phyloP scores from a whole-genome alignment of 768 basidiomycete species.

The Tricholoma bakamatsutake region DNA sequence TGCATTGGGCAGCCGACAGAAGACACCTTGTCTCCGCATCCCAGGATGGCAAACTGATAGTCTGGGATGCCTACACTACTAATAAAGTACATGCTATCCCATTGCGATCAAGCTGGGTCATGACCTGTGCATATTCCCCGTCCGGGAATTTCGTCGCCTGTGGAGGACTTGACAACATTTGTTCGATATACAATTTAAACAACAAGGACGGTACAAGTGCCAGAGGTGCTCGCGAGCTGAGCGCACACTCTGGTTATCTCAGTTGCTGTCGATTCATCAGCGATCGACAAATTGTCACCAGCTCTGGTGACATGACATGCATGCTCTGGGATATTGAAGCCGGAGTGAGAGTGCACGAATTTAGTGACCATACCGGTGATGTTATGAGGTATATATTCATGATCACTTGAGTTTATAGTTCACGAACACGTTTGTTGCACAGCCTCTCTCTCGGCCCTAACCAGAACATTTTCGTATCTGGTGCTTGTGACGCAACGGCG shows the following conservation, averaged over 20 bases:
- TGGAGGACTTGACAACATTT: constrained; percentile 98
- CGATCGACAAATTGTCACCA: constrained; percentile 97
- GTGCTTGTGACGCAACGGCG: constrained; percentile 96
- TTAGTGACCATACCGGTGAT: constrained; percentile 98
- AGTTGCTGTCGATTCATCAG: constrained; percentile 98
- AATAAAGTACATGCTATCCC: constrained; percentile 99
- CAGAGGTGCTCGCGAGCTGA: constrained; percentile 90
- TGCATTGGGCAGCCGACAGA: constrained; percentile 98
- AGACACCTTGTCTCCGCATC: constrained; percentile 99
- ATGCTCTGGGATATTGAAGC: constrained; percentile 99
- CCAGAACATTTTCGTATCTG: constrained; percentile 95
- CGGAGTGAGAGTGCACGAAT: constrained; percentile 95
- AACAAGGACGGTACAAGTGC: constrained; percentile 72
- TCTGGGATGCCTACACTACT: constrained; percentile 99
- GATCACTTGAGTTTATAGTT: not conserved
- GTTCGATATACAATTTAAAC: constrained; percentile 94
- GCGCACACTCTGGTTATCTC: constrained; percentile 97
- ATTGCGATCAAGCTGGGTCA: constrained; percentile 97
- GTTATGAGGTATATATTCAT: constrained; percentile 84
- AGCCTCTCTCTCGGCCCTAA: constrained; percentile 94
- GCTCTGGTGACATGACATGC: constrained; percentile 98
- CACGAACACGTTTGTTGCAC: constrained; percentile 9
- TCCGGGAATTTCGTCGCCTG: constrained; percentile 97
- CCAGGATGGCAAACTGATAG: constrained; percentile 98
- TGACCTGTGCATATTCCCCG: constrained; percentile 99